Conservation (phyloP, 805 yeast species). For the Saccharomycopsis sp. region DNA sequence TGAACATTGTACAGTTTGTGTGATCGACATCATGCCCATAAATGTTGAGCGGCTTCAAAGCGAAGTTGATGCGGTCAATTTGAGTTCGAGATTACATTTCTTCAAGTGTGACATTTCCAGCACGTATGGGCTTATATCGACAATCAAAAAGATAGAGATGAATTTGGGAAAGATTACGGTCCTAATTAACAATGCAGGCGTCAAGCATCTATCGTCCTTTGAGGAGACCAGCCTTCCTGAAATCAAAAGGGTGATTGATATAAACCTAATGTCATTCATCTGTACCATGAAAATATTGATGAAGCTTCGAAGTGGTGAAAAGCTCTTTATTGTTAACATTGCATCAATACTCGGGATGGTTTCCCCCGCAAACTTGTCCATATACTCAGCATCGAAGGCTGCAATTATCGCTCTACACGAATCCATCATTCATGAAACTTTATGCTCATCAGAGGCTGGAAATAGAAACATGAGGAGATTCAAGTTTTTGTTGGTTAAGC, state of each 20-base stretch:
- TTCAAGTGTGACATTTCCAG: slow-evolving; percentile 31
- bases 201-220: slow-evolving; percentile 30
- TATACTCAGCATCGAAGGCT: slow-evolving; percentile 39
- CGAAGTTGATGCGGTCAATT: not conserved
- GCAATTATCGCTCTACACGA: slow-evolving; percentile 38
- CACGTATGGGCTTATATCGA: slow-evolving; percentile 20
- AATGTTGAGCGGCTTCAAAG: not conserved
- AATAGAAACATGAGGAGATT: slow-evolving; percentile 21
- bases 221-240: slow-evolving; percentile 22
- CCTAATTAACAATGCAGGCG: slow-evolving; percentile 38
- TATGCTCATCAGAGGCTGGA: slow-evolving; percentile 14
- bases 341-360: slow-evolving; percentile 36
- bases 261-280: slow-evolving; percentile 17
- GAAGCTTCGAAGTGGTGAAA: not conserved
- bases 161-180: slow-evolving; percentile 17
- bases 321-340: slow-evolving; percentile 32
- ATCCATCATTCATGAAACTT: slow-evolving; percentile 30
- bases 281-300: slow-evolving; percentile 12
- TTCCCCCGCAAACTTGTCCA: slow-evolving; percentile 36
- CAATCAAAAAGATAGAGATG: slow-evolving; percentile 22
- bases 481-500: slow-evolving; percentile 32
- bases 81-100: slow-evolving; percentile 20
- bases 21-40: slow-evolving; percentile 21
- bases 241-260: slow-evolving; percentile 22
- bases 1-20: slow-evolving; percentile 27